A percentile compares a stretch with the other conserved stretches of the same genome.
Evolutionary conservation across 306 rosid genomes (phyloP).

Genomic region (Cyamopsis tetragonoloba): DNA sequence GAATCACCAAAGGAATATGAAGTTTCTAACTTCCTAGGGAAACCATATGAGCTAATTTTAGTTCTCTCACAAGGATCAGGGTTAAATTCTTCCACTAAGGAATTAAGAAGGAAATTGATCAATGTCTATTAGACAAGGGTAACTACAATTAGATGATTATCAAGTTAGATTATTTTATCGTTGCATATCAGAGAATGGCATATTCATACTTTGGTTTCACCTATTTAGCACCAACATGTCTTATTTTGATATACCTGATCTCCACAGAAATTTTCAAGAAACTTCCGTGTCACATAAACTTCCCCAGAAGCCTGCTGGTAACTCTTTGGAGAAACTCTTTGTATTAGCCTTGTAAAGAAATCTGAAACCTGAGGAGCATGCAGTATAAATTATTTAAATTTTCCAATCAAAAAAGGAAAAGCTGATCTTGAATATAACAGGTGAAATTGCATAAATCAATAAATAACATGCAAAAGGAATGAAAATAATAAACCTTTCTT

Average conservation of each 20-base stretch:
- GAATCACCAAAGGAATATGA: constrained; percentile 19
- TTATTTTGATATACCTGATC: constrained; percentile 70
- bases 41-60: neutral
- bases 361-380: constrained; percentile 61
- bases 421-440: neutral
- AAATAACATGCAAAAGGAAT: neutral
- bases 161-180: neutral
- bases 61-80: neutral
- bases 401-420: constrained; percentile 8
- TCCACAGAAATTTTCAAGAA: constrained; percentile 83
- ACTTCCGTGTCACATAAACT: constrained; percentile 80
- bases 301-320: constrained; percentile 86
- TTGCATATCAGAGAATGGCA: neutral
- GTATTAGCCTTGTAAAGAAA: constrained; percentile 86
- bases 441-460: neutral
- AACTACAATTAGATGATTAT: neutral
- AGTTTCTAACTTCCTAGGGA: constrained; percentile 10
- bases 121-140: neutral
- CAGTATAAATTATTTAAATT: neutral
- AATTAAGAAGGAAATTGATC: constrained; percentile 5
- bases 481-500: neutral
- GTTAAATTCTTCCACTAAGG: neutral
- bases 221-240: neutral
- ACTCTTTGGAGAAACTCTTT: constrained; percentile 97
- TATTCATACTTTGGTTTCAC: constrained; percentile 15